Percentiles rank a stretch among this genome's conserved stretches.
phyloP scores from a whole-genome alignment of 257 asterid species.

The Ilex asprella region DNA sequence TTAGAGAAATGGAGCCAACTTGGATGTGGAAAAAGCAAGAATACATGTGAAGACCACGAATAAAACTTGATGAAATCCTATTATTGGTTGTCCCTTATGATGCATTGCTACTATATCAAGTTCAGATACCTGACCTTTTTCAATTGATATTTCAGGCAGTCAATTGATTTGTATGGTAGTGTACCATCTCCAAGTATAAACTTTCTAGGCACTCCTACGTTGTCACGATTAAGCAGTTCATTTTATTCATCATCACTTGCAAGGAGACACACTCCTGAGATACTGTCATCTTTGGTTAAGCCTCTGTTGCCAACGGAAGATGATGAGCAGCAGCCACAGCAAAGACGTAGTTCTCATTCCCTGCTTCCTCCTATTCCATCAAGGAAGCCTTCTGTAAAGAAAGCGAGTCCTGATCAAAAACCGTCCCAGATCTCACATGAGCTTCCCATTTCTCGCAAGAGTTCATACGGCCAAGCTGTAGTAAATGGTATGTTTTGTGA shows the following conservation, averaged over 20 bases:
- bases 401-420: constrained; percentile 42
- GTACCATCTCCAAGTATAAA: constrained; percentile 80
- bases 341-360: constrained; percentile 54
- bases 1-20: too few relatives aligned
- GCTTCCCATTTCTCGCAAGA: constrained; percentile 41
- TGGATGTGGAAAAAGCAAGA: too few relatives aligned
- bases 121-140: not conserved
- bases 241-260: constrained; percentile 60
- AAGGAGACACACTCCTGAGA: constrained; percentile 72
- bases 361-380: constrained; percentile 58
- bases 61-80: too few relatives aligned
- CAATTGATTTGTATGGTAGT: constrained; percentile 80
- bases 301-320: constrained; percentile 58
- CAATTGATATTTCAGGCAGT: constrained; percentile 55
- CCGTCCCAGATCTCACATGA: constrained; percentile 49
- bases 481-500: constrained; percentile 49
- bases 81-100: too few relatives aligned
- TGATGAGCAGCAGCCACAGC: constrained; percentile 34
- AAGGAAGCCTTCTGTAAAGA: constrained; percentile 42
- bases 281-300: constrained; percentile 58
- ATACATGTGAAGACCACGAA: too few relatives aligned
- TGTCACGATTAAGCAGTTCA: constrained; percentile 65
- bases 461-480: constrained; percentile 78
- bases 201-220: constrained; percentile 67
- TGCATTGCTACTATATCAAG: too few relatives aligned